Base-by-base conservation (phyloP, 164 flowering plant species). In the Chimonanthus praecox region DNA sequence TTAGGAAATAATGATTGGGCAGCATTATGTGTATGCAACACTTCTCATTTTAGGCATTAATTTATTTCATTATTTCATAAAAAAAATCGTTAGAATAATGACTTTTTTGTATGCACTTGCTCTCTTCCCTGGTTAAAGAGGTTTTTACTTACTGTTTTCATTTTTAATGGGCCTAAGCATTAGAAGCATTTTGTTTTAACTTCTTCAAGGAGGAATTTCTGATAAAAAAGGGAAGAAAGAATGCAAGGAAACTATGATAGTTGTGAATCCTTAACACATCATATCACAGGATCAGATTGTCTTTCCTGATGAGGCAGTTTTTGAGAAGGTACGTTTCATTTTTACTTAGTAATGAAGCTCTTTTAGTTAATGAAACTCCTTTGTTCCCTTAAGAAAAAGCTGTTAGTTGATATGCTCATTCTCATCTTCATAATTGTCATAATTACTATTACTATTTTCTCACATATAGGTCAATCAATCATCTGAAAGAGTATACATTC, bases 241-340 rank as follows among this genome's bases (percentile, higher is more conserved):
- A 33, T 1, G 33, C 70, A 21, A 8, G 5, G 46, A 64, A 63
- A 6, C 13, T 11, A 20, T 74, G 72, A 58, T 76, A 79, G 81
- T 78, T 83, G 33, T 33, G 33, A 33, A 33, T 33, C 33, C 92
- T 88, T 90, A 75, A 92, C 85, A 16, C 43, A 49, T 75, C 70
- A n/a, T 68, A 61, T 73, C 43, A 68, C 77, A 94, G 99, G 98
- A 95, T 82, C 96, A 93, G 76, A 92, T 95, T 72, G 77, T 95
- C 11, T 95, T 95, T 76, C 99, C 99, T 7, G 87, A 95, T 18
- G 99, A 93, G 74, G 98, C 98, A 64, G 84, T 88, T 71, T 95
- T 92, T 84, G 99, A 95, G 84, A 95, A 93, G 97, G 98, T 94
- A 85, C 61, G 6, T 58, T 45, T 13, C 15, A 10, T 10, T 18